These are phyloP conservation scores for Oryza nivara DNA, from an alignment of 176 grass and related monocot genomes.

Conservation along the genomic window DNA sequence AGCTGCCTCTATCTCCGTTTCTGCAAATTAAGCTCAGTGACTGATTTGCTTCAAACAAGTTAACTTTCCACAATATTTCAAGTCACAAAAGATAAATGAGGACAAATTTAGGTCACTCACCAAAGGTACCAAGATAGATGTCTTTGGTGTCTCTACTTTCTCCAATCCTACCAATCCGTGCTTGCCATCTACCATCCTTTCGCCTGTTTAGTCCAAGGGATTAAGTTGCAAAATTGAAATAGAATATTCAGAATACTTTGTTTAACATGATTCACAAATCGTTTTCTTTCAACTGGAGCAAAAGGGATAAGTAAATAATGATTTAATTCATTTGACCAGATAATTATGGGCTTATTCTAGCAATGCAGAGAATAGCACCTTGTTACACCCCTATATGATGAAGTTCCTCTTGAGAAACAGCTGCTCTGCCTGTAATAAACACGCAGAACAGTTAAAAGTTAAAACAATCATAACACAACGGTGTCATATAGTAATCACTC, in stretches of 20 bases:
- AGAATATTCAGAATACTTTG: slow-evolving; percentile 17
- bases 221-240: slow-evolving; percentile 34
- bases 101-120: slow-evolving; percentile 52
- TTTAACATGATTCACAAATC: not conserved
- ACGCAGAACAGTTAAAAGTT: slow-evolving; percentile 2
- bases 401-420: slow-evolving; percentile 99
- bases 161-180: slow-evolving; percentile 88
- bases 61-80: not conserved
- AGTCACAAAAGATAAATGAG: not conserved
- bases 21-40: slow-evolving; percentile 38
- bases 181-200: slow-evolving; percentile 98
- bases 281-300: not conserved
- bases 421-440: slow-evolving; percentile 76
- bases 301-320: not conserved
- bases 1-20: slow-evolving; percentile 92
- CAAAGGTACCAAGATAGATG: slow-evolving; percentile 96
- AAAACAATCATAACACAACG: slow-evolving; percentile 11
- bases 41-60: not conserved
- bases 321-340: not conserved
- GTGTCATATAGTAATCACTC: slow-evolving; percentile 11
- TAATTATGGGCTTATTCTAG: slow-evolving; percentile 24
- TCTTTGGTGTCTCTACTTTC: slow-evolving; percentile 94
- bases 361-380: slow-evolving; percentile 57
- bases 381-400: slow-evolving; percentile 83
- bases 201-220: slow-evolving; percentile 54